Evolutionary conservation across 2,329 filamentous ascomycete genomes (phyloP).

Genomic region (Passalora sequoiae): DNA sequence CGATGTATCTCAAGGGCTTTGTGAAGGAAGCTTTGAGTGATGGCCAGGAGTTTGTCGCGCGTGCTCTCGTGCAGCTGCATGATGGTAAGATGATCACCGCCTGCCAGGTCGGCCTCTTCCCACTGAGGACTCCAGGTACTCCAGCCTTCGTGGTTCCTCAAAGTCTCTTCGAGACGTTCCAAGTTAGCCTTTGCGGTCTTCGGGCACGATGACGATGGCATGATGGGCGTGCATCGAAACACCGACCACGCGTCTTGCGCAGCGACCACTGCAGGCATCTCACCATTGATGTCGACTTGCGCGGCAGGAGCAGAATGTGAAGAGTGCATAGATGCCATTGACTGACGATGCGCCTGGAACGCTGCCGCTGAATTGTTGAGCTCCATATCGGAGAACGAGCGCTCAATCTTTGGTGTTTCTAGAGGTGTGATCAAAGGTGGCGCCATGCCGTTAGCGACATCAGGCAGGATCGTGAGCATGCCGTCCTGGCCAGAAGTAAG

Average conservation of each 20-base stretch:
- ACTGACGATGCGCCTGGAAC: constrained; percentile 37
- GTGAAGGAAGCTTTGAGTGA: constrained; percentile 65
- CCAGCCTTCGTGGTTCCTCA: constrained; percentile 50
- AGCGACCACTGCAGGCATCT: constrained; percentile 46
- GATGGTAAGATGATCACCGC: constrained; percentile 44
- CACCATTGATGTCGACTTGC: constrained; percentile 21
- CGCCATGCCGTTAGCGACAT: constrained; percentile 36
- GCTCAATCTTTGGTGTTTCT: constrained; percentile 45
- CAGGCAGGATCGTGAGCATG: constrained; percentile 44
- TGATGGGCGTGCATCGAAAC: constrained; percentile 48
- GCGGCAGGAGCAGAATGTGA: constrained; percentile 17
- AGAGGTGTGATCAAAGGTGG: constrained; percentile 42
- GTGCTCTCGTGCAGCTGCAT: constrained; percentile 51
- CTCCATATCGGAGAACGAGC: constrained; percentile 44
- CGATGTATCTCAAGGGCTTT: constrained; percentile 66
- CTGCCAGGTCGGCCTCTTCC: constrained; percentile 46
- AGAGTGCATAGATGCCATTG: constrained; percentile 14
- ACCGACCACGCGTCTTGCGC: constrained; percentile 51
- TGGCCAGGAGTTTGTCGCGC: constrained; percentile 65
- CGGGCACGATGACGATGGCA: constrained; percentile 47
- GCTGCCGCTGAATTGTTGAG: constrained; percentile 40
- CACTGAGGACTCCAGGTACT: constrained; percentile 48
- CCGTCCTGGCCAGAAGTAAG: constrained; percentile 34
- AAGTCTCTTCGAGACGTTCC: constrained; percentile 47
- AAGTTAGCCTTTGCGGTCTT: constrained; percentile 49